Base-by-base conservation (phyloP, 1,139 yeast species). In the Zygosaccharomyces sapae region DNA sequence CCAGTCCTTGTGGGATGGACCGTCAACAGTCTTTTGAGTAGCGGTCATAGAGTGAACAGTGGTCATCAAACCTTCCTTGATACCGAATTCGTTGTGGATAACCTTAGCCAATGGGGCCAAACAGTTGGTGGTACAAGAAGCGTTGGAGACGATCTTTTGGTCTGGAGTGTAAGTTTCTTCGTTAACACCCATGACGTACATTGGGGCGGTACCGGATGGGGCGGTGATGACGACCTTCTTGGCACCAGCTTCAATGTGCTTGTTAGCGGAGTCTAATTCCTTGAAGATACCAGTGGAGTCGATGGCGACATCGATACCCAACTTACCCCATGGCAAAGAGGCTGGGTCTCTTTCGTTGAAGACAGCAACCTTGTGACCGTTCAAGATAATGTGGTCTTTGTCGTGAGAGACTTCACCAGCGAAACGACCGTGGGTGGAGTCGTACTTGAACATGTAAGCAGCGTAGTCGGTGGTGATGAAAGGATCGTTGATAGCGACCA, bases 1-100 rank as follows among this genome's bases (percentile, higher is more conserved):
- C 94, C 94, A 85, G 78, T 85, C 94, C 79, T 85, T 85, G 80
- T 83, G 89, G 73, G 94, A 85, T 70, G 94, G 90, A 79, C 94
- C 94, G 71, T 85, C 94, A 60, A 85, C 94, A 55, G 92, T 83
- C 81, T 85, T 85, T 74, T 85, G 94, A 59, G 94, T 83, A 59
- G 94, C 94, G 63, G 94, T 85, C 73, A 85, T 80, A 68, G 92
- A 83, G 79, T 85, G 94, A 61, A 85, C 88, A 55, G 94, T 85
- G 75, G 94, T 85, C 94, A 85, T 85, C 71, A 85, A 79, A 75
- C 90, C 94, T 69, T 83, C 86, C 69, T 83, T 86, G 66, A 85
- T 83, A 66, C 90, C 89, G 70, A 82, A 85, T 59, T 70, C 74
- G 69, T 85, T 92, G 76, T 85, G 77, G 66, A 85, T 73, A 61